Evolutionary conservation across 2,329 filamentous ascomycete genomes (phyloP).

Genomic region (Fusarium subtropicale): DNA sequence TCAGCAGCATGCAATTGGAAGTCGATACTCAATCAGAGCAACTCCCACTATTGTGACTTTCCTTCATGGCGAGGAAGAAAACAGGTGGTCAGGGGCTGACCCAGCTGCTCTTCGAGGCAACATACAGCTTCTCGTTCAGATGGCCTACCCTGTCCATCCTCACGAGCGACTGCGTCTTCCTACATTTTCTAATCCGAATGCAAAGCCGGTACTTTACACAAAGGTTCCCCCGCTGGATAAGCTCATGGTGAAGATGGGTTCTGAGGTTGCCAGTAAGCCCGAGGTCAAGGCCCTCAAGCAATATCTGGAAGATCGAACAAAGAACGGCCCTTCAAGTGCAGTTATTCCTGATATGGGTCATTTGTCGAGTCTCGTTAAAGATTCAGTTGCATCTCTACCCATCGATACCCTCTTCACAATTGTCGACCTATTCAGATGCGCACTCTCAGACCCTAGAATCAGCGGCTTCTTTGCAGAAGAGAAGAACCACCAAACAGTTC

Average conservation of each 20-base stretch:
- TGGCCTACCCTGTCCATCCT: slow-evolving; percentile 79
- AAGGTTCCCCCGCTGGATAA: slow-evolving; percentile 88
- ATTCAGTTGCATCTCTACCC: slow-evolving; percentile 67
- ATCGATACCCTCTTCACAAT: slow-evolving; percentile 79
- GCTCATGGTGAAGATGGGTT: slow-evolving; percentile 80
- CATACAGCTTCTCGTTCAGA: slow-evolving; percentile 77
- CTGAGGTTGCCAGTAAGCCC: slow-evolving; percentile 63
- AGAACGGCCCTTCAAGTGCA: slow-evolving; percentile 70
- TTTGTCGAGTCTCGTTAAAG: slow-evolving; percentile 71
- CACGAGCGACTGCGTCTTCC: slow-evolving; percentile 79
- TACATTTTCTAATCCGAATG: slow-evolving; percentile 71
- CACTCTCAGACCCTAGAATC: slow-evolving; percentile 80
- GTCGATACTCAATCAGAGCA: slow-evolving; percentile 74
- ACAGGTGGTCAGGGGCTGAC: slow-evolving; percentile 85
- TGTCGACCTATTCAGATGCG: slow-evolving; percentile 85
- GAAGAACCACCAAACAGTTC: slow-evolving; percentile 70
- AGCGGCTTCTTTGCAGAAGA: slow-evolving; percentile 88
- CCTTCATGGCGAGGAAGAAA: slow-evolving; percentile 77
- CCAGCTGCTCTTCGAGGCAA: slow-evolving; percentile 75
- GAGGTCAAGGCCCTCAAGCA: slow-evolving; percentile 72
- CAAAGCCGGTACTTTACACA: slow-evolving; percentile 76
- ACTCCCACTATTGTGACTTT: slow-evolving; percentile 94
- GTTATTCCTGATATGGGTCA: slow-evolving; percentile 76
- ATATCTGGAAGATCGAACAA: slow-evolving; percentile 75
- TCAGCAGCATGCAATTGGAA: slow-evolving; percentile 71